Evolutionary conservation across 2,329 filamentous ascomycete species (phyloP).

Genomic region (Ascochyta rabiei): DNA sequence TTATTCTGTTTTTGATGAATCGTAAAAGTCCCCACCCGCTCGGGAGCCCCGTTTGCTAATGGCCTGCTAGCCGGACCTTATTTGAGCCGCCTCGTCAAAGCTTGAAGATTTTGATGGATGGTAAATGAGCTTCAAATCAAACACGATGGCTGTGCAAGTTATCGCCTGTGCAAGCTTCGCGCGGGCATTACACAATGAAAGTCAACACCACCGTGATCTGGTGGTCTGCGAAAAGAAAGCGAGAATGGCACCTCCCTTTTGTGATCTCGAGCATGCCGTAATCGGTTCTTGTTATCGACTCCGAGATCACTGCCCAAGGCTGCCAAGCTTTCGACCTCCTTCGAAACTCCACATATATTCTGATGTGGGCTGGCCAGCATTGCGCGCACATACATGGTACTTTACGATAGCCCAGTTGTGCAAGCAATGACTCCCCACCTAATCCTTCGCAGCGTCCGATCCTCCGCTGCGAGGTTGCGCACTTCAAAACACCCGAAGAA

Average conservation of each 20-base stretch:
- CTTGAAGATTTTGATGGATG: conserved; percentile 1
- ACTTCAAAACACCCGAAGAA: conserved; percentile 3
- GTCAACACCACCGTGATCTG: not conserved
- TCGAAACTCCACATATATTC: conserved; percentile 1
- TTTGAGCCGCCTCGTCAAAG: conserved; percentile 12
- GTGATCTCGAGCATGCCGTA: not conserved
- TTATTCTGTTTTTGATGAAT: too few species aligned
- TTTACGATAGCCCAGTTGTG: not conserved
- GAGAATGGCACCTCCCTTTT: not conserved
- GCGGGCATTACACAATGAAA: too few species aligned
- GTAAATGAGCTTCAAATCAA: conserved; percentile 6
- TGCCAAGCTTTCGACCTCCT: not conserved
- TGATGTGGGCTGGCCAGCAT: not conserved
- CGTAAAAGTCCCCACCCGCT: conserved; percentile 21
- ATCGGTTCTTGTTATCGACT: conserved; percentile 1
- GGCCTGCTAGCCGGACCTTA: conserved; percentile 15
- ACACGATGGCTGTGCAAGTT: not conserved
- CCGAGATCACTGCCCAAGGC: not conserved
- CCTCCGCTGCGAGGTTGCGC: not conserved
- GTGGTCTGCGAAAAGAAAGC: not conserved
- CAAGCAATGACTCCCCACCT: conserved; percentile 1
- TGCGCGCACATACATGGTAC: conserved; percentile 1
- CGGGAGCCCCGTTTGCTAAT: conserved; percentile 27
- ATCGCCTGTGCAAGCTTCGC: too few species aligned
- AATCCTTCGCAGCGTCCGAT: conserved; percentile 1